These are phyloP conservation scores for Ceratocystis harringtonii DNA, from an alignment of 2,329 filamentous ascomycete genomes.

Conservation along the genomic window DNA sequence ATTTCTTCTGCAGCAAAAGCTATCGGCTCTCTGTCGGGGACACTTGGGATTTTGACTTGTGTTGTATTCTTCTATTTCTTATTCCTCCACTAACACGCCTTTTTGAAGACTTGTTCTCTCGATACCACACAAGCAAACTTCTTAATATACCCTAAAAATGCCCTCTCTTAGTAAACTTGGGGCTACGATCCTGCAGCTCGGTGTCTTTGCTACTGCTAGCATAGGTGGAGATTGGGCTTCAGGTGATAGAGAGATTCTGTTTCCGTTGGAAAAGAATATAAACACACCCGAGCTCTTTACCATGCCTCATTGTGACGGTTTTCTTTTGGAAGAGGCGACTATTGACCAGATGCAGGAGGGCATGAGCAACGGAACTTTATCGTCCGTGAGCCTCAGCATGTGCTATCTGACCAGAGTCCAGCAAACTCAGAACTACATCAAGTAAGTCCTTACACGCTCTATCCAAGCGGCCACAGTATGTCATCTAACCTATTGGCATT, in stretches of 20 bases:
- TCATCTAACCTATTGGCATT: neutral
- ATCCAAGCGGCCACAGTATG: neutral
- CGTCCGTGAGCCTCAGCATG: slow-evolving; percentile 40
- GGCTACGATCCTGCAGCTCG: neutral
- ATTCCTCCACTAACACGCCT: no score
- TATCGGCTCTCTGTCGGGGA: no score
- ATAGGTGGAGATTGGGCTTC: neutral
- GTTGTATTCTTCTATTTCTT: no score
- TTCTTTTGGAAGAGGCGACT: slow-evolving; percentile 51
- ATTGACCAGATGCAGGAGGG: slow-evolving; percentile 51
- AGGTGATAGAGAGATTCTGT: slow-evolving; percentile 18
- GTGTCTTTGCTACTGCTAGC: neutral
- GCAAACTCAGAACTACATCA: slow-evolving; percentile 50
- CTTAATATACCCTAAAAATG: neutral
- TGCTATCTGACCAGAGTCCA: slow-evolving; percentile 47
- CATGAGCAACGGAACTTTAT: slow-evolving; percentile 39
- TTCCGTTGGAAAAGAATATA: slow-evolving; percentile 27
- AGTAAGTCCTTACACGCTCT: slow-evolving; percentile 28
- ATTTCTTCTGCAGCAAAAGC: no score
- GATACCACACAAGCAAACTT: neutral
- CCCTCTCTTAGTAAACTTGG: neutral
- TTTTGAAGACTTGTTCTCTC: no score
- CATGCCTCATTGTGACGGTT: slow-evolving; percentile 45
- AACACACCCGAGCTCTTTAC: slow-evolving; percentile 36
- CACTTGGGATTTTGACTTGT: no score